These are phyloP conservation scores for Russula virescens DNA, from an alignment of 768 basidiomycete species.

Conservation along the genomic window DNA sequence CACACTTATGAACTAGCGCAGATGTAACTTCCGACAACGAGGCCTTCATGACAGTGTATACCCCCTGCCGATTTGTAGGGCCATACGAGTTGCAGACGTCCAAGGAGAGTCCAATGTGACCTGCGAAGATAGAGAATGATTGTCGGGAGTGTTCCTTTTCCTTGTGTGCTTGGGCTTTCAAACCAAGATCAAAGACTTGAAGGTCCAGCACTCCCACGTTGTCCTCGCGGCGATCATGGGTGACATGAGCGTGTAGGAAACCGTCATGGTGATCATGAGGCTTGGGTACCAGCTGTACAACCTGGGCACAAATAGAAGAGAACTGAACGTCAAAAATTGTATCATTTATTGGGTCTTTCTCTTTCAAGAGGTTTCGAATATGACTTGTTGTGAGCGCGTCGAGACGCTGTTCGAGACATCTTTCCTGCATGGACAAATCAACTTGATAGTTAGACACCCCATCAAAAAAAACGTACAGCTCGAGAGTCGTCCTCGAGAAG, in stretches of 20 bases:
- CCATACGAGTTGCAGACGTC: constrained; percentile 1
- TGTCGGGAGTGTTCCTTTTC: constrained; percentile 9
- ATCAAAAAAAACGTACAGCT: constrained; percentile 6
- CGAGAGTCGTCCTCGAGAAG: constrained; percentile 16
- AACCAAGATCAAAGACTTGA: constrained; percentile 1
- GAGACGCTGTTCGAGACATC: constrained; percentile 16
- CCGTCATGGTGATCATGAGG: not conserved
- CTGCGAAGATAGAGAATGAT: constrained; percentile 8
- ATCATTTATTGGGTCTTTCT: not conserved
- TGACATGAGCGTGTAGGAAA: not conserved
- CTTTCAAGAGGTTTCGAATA: constrained; percentile 11
- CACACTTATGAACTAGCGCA: constrained; percentile 8
- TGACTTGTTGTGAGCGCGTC: constrained; percentile 9
- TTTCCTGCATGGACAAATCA: constrained; percentile 4
- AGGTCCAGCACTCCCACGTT: constrained; percentile 16
- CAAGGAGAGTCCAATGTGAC: not conserved
- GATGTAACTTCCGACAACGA: constrained; percentile 8
- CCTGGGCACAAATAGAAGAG: constrained; percentile 12
- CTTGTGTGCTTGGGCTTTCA: constrained; percentile 13
- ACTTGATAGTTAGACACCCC: not conserved
- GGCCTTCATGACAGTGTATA: not conserved
- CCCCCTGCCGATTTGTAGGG: not conserved
- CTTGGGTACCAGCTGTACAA: constrained; percentile 4
- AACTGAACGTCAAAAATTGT: constrained; percentile 14
- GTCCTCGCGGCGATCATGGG: not conserved